Evolutionary conservation across 2,329 filamentous ascomycete species (phyloP).

Genomic region (Aspergillus sp.): DNA sequence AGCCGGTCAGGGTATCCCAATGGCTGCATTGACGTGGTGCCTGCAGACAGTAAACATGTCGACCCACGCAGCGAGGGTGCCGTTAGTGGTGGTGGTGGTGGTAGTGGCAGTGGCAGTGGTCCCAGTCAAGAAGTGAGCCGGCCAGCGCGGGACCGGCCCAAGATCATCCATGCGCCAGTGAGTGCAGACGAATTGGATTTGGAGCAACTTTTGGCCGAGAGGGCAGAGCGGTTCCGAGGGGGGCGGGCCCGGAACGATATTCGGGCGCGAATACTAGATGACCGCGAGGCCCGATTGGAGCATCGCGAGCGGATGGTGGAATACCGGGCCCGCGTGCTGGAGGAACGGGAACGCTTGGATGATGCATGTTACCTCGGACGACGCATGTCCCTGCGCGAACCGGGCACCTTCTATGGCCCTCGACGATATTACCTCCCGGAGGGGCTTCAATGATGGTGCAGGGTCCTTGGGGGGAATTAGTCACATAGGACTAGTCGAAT

Average conservation of each 20-base stretch:
- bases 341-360: slow-evolving; percentile 23
- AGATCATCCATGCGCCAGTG: slow-evolving; percentile 21
- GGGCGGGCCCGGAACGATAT: slow-evolving; percentile 26
- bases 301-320: slow-evolving; percentile 28
- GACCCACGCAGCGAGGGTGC: slow-evolving; percentile 4
- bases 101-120: background rate
- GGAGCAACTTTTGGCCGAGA: slow-evolving; percentile 7
- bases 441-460: slow-evolving; percentile 8
- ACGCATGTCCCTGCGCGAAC: slow-evolving; percentile 23
- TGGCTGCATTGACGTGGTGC: slow-evolving; percentile 28
- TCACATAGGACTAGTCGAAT: background rate
- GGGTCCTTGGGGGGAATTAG: no score
- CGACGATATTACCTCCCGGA: slow-evolving; percentile 18
- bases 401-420: slow-evolving; percentile 14
- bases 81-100: slow-evolving; percentile 1
- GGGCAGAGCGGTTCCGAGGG: slow-evolving; percentile 9
- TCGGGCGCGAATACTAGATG: slow-evolving; percentile 31
- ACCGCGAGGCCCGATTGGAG: slow-evolving; percentile 30
- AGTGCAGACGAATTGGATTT: slow-evolving; percentile 18
- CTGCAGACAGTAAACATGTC: slow-evolving; percentile 23
- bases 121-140: slow-evolving; percentile 15
- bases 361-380: slow-evolving; percentile 15
- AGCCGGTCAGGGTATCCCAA: slow-evolving; percentile 18
- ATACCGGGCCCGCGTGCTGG: slow-evolving; percentile 23
- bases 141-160: slow-evolving; percentile 23